Base-by-base conservation (phyloP, 208 protist species). In the Naegleria lovaniensis region DNA sequence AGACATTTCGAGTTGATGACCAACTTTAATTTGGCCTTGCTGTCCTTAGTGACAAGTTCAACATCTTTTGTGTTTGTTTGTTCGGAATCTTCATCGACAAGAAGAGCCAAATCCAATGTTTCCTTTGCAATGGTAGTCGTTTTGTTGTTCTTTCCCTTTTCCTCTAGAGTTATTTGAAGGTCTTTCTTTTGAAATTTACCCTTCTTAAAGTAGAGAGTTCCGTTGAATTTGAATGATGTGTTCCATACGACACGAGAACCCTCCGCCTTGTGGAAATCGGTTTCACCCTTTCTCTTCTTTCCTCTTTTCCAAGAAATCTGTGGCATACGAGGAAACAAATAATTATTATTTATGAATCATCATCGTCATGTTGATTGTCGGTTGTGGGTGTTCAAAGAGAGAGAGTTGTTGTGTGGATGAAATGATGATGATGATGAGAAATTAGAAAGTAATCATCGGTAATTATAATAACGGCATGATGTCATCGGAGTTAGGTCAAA, bases 231-330 rank as follows among this genome's bases (percentile, higher is more conserved):
- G 29, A 84, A 84, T 84, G 76, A 38, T 84, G 11, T 33, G 39
- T 84, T 84, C 29, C 29, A 84, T 38, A 84, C 29, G 33, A 84
- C 11, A 33, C 76, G 29, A 36, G 33, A 39, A 40, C 76, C 76
- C 33, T 84, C 33, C 2, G 29, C 11, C 6, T 33, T 84, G 76
- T 41, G 16, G 29, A 84, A 84, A 38, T 33, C 33, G 29, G 76
- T 84, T 84, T 84, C 76, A 40, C 76, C 76, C 38, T 84, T 84
- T 84, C 76, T 84, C 38, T 84, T 84, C 11, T 84, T 40, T 40
- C 76, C 76, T 40, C 76, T 84, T 40, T 84, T 84, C 76, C 76
- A 84, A 22, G 22, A 67, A 29, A 67, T 67, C 55, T 67, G 15
- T 58, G 5, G n/a, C n/a, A n/a, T n/a, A n/a, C n/a, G n/a, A 48